Evolutionary conservation across 169 alveolate genomes (phyloP), one percentile per base, ranked within the genome.

Genomic region (Eimeria sp.): DNA sequence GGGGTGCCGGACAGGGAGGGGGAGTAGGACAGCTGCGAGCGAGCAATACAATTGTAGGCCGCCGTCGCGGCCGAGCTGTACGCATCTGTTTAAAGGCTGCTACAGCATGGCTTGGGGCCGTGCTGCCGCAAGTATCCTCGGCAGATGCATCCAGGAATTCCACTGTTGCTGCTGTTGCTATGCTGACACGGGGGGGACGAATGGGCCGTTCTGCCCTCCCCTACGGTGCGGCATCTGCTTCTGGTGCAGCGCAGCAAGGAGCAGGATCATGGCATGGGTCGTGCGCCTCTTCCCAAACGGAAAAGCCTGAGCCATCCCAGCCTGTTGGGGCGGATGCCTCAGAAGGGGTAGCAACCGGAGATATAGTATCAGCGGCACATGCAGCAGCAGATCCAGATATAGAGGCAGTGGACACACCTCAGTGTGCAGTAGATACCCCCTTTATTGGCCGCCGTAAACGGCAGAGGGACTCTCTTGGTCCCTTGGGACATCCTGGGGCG

Each of bases 21-120:
- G 78, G 57, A 18, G 51, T 49, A 20, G 40, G 40, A 47, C 61
- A 58, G 34, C 45, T 57, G 78, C 63, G 61, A 45, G 40, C 20
- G 25, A 7, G 58, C 78, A 34, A 43, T 47, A 34, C 34, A 6
- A 70, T 61, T 40, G n/a, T 61, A 7, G 92, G 92, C 57, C 75
- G 92, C 58, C 58, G 75, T 22, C 76, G 92, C 40, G 92, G 92
- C 63, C 92, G 92, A 10, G 92, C 92, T 47, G 92, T 80, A 11
- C 92, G 92, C 51, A 58, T 10, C 80, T 84, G 92, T 84, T 61
- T 84, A 7, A 58, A 61, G 92, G 92, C 92, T 16, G 70, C 92
- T 61, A 80, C 92, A 47, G 92, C 92, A 1, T 84, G 92, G 92
- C 78, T 84, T 5, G 92, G 80, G 43, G 92, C 92, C 34, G 57